phyloP scores from a whole-genome alignment of 2,329 filamentous ascomycete species.

The Talaromyces piceae region DNA sequence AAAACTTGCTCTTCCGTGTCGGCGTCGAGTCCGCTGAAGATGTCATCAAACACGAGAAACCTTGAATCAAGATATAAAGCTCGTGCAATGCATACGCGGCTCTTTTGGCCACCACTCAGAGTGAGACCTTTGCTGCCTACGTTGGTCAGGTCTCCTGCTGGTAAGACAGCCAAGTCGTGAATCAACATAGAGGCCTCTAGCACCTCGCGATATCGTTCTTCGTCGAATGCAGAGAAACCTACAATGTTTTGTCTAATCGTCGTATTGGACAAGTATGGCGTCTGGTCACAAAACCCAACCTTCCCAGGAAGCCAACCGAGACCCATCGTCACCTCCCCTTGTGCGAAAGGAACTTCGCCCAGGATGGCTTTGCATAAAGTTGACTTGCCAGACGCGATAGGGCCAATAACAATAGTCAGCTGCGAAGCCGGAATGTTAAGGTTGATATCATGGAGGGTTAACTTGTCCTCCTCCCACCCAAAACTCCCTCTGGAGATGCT shows the following conservation, averaged over 20 bases:
- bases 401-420: conserved; percentile 4
- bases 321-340: conserved; percentile 2
- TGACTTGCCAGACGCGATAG: conserved; percentile 5
- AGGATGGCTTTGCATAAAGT: conserved; percentile 4
- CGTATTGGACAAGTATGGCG: conserved; percentile 23
- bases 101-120: conserved; percentile 47
- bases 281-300: conserved; percentile 35
- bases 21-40: conserved; percentile 12
- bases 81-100: conserved; percentile 41
- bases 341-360: conserved; percentile 1
- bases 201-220: conserved; percentile 21
- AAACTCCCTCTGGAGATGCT: conserved; percentile 4
- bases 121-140: conserved; percentile 46
- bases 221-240: conserved; percentile 19
- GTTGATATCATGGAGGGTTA: neutral
- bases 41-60: conserved; percentile 11
- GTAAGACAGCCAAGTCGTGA: conserved; percentile 33
- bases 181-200: conserved; percentile 22
- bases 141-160: conserved; percentile 38
- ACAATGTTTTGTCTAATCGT: conserved; percentile 26
- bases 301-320: conserved; percentile 1
- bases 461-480: conserved; percentile 4
- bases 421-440: neutral
- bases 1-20: conserved; percentile 12
- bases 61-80: conserved; percentile 40